Base-by-base conservation (phyloP, 2,329 filamentous ascomycete species). In the Curvularia spicifera region DNA sequence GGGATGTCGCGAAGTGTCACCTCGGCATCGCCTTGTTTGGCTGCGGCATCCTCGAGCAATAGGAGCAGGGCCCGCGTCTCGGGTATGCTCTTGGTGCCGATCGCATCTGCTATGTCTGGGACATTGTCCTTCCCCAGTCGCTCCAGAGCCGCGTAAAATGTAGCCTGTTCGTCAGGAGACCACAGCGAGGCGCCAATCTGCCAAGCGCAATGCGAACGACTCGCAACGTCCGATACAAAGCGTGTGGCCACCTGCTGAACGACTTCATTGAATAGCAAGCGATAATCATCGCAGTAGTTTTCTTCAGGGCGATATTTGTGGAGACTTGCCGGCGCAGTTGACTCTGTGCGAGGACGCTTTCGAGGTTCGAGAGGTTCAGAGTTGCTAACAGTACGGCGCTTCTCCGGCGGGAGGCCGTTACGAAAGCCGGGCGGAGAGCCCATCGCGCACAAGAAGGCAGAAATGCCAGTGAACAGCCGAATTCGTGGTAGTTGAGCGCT, bases 11-110 rank as follows among this genome's bases (percentile, higher is more conserved):
- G 80, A 78, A 52, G 82, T 72, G 70, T 79, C 64, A 76, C 18
- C 68, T 71, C 72, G 9, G 67, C 62, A 47, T 73, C 66, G 18
- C 68, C 66, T 40, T 76, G 71, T 35, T 81, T 74, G 5, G 79
- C 65, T 1, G 80, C 60, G 2, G 75, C 82, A 20, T 82, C 78
- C 9, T 87, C 80, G 5, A 97, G 81, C 0, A 90, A 73, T 6
- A 80, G 69, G 4, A 96, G 73, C 71, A 93, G 93, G 50, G 89
- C 85, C 28, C 83, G 83, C 33, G 95, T 86, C 76, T 97, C 92
- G 8, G 89, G 72, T 63, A 87, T 84, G 57, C 87, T 89, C 76
- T 98, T 98, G 33, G 86, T 89, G 0, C 81, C 81, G 15, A 97
- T 80, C 0, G 84, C 81, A 8, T 76, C 68, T 1, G 91, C 83